Base-by-base conservation (phyloP, 1,284 basidiomycete genomes). In the Leccinum glutinopallens region DNA sequence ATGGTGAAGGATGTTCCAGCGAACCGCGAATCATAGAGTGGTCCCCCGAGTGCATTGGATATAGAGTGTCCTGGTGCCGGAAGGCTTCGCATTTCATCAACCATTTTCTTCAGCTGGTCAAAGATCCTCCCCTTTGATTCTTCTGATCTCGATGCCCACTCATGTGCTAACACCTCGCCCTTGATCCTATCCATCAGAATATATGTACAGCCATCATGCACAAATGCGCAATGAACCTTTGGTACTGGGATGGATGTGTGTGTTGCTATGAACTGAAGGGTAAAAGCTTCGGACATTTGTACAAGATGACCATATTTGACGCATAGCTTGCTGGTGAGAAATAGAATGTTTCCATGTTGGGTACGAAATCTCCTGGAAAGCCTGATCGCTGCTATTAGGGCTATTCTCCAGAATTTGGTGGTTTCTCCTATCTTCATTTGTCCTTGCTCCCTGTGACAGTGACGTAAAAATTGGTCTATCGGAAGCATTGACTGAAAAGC, bases 181-280 rank as follows among this genome's bases (percentile, higher is more conserved):
- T 55, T 3, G 1, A 67, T 53, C 53, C 55, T 61, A 1, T 69
- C 67, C 61, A 68, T 68, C 5, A 68, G 1, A 13, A 68, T 63
- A 46, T 66, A 69, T 25, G 56, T 56, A 0, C 1, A 15, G 0
- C 53, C 59, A 0, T 59, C 56, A 22, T 63, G 56, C 8, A 61
- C 17, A 1, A 63, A 68, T 1, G 65, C 61, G 13, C 53, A 66
- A 5, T 61, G 17, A 15, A 69, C 57, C 43, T 46, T 66, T 0
- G 64, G 67, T 0, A 63, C 64, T 2, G 51, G 67, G 33, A 35
- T 35, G 35, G 35, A 35, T 35, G 35, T 35, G 35, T 35, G 35
- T 10, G 35, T 35, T 35, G 35, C 35, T 35, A 35, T 35, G 35
- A 35, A 35, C 10, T 35, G 35, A 35, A 35, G 35, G 35, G 35